A percentile compares a stretch with the other conserved stretches of the same genome.
Evolutionary conservation across 805 yeast species (phyloP).

Genomic region (Blastobotrys terrestris): DNA sequence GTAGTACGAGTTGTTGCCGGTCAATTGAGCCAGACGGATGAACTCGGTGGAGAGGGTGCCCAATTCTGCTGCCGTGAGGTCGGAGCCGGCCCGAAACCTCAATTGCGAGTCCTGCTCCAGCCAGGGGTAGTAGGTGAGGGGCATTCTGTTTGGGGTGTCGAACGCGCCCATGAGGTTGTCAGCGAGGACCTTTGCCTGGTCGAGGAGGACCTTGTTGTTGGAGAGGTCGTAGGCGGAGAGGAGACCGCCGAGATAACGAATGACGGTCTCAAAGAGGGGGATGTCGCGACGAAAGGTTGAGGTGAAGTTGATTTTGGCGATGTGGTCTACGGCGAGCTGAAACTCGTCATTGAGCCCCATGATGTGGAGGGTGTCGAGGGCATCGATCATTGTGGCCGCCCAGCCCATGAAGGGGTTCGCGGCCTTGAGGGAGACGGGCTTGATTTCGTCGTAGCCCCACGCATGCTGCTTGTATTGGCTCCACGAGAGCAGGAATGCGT

Average conservation of each 20-base stretch:
- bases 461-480: slow-evolving; percentile 36
- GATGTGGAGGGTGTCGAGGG: slow-evolving; percentile 46
- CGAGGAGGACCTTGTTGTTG: slow-evolving; percentile 29
- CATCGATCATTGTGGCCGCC: slow-evolving; percentile 48
- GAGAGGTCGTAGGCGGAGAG: slow-evolving; percentile 48
- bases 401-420: slow-evolving; percentile 42
- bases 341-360: slow-evolving; percentile 40
- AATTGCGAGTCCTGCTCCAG: slow-evolving; percentile 20
- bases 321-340: slow-evolving; percentile 33
- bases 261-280: slow-evolving; percentile 47
- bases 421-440: slow-evolving; percentile 32
- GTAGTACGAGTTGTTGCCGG: slow-evolving; percentile 43
- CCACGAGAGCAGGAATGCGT: slow-evolving; percentile 42
- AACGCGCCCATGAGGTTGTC: slow-evolving; percentile 46
- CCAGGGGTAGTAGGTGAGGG: slow-evolving; percentile 43
- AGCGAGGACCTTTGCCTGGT: slow-evolving; percentile 41
- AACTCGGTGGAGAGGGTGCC: slow-evolving; percentile 49
- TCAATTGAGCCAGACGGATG: slow-evolving; percentile 45
- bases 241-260: slow-evolving; percentile 49
- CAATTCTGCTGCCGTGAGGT: slow-evolving; percentile 39
- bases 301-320: slow-evolving; percentile 37
- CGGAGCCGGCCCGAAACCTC: slow-evolving; percentile 26
- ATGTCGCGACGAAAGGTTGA: slow-evolving; percentile 36
- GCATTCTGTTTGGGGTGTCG: slow-evolving; percentile 55
- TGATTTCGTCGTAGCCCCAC: slow-evolving; percentile 43